Evolutionary conservation across 164 flowering plant genomes (phyloP), one percentile per base, ranked within the genome.

Genomic region (Umbellularia californica): DNA sequence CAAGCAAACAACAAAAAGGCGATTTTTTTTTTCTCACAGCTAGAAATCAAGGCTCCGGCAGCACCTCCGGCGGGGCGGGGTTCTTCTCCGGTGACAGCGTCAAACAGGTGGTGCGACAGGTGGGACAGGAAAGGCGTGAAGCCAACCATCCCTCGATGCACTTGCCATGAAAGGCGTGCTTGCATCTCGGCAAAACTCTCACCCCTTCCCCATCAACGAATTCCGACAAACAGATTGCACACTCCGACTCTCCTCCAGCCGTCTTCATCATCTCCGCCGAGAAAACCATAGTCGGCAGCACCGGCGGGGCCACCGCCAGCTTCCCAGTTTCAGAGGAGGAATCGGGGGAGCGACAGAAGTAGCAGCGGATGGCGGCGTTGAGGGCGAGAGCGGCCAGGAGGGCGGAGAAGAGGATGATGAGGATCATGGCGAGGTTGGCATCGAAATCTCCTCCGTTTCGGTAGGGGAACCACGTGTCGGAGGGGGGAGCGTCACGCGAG

Each of bases 191-290:
- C 81, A 88, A 67, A 17, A 88, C 86, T 71, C 82, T 76, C 27
- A 88, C 74, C 17, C 62, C 79, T 13, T 87, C 91, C 6, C 91
- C 90, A n/a, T 83, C 80, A 50, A 77, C 81, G 55, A 87, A 88
- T 74, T 88, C 89, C 19, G 85, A 75, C 80, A 88, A 79, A 78
- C 91, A 88, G 64, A 88, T 86, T 11, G 84, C 82, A 70, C 91
- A 88, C 77, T 82, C 87, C 4, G 79, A 82, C 68, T 66, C 88
- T 12, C 72, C 75, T 14, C 86, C 84, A 0, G 82, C 82, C 62
- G 83, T 71, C 70, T 78, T 81, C 74, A 83, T 71, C 71, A 82
- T 71, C 71, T 82, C 88, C 0, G 76, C 68, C 6, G 83, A 77
- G 74, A 65, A 88, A 14, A 74, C 76, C 33, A 81, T 69, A 20